phyloP scores from a whole-genome alignment of 2,329 filamentous ascomycete genomes.

The Colletotrichum trifolii region DNA sequence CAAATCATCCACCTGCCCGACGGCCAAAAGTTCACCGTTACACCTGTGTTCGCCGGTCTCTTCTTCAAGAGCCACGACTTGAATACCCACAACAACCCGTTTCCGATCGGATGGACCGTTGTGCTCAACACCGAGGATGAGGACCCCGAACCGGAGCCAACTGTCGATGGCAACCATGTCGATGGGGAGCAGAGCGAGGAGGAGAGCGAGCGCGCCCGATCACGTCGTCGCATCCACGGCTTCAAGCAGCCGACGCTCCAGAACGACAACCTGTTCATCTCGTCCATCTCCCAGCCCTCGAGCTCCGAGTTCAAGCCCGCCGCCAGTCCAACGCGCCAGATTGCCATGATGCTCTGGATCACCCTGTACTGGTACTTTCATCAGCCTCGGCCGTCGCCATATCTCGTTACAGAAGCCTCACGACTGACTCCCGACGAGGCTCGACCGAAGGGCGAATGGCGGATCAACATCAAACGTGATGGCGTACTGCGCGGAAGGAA shows the following conservation, averaged over 20 bases:
- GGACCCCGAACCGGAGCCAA: conserved; percentile 32
- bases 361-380: conserved; percentile 98
- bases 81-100: conserved; percentile 74
- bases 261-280: conserved; percentile 88
- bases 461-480: conserved; percentile 83
- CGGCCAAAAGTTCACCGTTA: conserved; percentile 84
- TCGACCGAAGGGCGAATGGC: conserved; percentile 86
- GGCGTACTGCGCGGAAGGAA: conserved; percentile 89
- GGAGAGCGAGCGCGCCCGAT: conserved; percentile 36
- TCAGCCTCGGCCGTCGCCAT: conserved; percentile 76
- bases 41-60: conserved; percentile 89
- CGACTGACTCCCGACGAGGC: conserved; percentile 74
- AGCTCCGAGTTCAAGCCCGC: conserved; percentile 83
- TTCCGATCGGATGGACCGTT: conserved; percentile 90
- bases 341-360: conserved; percentile 97
- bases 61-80: conserved; percentile 88
- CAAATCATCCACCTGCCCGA: conserved; percentile 80
- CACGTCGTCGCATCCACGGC: conserved; percentile 64
- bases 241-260: conserved; percentile 81
- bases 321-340: conserved; percentile 84
- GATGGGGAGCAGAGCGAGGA: conserved; percentile 47
- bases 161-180: conserved; percentile 35
- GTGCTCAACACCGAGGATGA: conserved; percentile 78
- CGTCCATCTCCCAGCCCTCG: conserved; percentile 87
- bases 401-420: conserved; percentile 71